Evolutionary conservation across 106 monocot species (phyloP), one percentile per base, ranked within the genome.

Genomic region (Dioscorea zingiberensis): DNA sequence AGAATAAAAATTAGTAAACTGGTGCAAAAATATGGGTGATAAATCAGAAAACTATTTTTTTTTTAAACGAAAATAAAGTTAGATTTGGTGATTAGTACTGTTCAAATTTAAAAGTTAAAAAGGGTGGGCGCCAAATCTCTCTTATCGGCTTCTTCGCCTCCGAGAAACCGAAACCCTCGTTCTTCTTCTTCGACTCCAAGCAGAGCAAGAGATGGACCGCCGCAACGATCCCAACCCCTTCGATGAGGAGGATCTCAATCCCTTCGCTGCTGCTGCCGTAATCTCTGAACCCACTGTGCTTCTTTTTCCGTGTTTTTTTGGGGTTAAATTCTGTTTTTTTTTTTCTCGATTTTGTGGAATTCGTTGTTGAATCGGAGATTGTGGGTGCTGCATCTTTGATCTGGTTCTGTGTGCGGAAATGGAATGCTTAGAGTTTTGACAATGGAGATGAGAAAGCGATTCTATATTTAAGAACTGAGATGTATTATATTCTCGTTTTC

Each of bases 231-330:
- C 47, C 24, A 64, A 64, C 45, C 64, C 64, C 7, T 64, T 64
- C 64, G 64, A 64, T 4, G 64, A 64, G 46, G 64, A 64, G 47
- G 15, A 64, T 47, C 47, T 64, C 23, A 64, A 64, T 16, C 64
- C 64, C 21, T 64, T 64, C 47, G 45, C 64, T 10, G 64, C 47
- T 24, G 38, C 38, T 38, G 4, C 38, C 38, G 38, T 38, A 38
- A 38, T 38, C 38, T 38, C 38, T 38, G n/a, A n/a, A n/a, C 38
- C n/a, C n/a, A n/a, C n/a, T n/a, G n/a, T n/a, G n/a, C n/a, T n/a
- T n/a, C n/a, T n/a, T 8, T 62, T 38, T 19, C 21, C 14, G 0
- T 29, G 0, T 17, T 62, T 32, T 62, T 0, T 9, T 21, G 16
- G 17, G 1, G 8, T 14, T 16, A n/a, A n/a, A n/a, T 32, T n/a